Base-by-base conservation (phyloP, 495 filamentous ascomycete species). In the Lepraria neglecta region DNA sequence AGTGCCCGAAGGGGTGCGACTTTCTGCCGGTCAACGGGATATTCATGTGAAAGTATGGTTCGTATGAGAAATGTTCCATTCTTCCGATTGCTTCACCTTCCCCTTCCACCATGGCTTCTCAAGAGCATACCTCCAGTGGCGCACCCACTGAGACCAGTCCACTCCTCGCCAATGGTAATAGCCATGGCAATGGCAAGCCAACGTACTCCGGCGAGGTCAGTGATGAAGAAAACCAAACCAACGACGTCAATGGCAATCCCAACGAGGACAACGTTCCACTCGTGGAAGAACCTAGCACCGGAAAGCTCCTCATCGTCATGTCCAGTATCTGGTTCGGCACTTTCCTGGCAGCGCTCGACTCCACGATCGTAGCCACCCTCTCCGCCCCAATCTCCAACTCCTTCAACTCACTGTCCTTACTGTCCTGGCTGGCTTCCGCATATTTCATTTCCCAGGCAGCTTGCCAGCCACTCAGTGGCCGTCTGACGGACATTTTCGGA, bases 401-500 rank as follows among this genome's bases (percentile, higher is more conserved):
- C 19, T 96, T 97, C 73, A 78, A 85, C 53, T 95, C 90, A 1
- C 79, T 95, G 47, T 85, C 84, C n/a, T 74, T 94, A 30, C 77
- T 96, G 47, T 92, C 91, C 6, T 97, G 92, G 92, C 84, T 97
- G 14, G 92, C 91, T 3, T 88, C 88, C 4, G 84, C 89, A 28
- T 97, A 96, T 71, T 81, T 96, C 33, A 92, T 97, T 64, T 86
- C 92, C 52, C 95, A 92, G 73, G 90, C 92, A 6, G 89, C 89
- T 3, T 86, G 84, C 54, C 92, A 97, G 64, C 92, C 92, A 3
- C 74, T 97, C 14, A 87, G 86, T 54, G 92, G 92, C 19, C 82
- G 88, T 6, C 70, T 96, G 63, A 96, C 92, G 0, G 92, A 97
- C 69, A 94, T 97, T 21, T 94, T 90, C 70, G 86, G 85, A 5